Percentiles rank a stretch among this genome's conserved stretches.
Conservation (phyloP, 257 asterid species). For the Solanum chmielewskii region DNA sequence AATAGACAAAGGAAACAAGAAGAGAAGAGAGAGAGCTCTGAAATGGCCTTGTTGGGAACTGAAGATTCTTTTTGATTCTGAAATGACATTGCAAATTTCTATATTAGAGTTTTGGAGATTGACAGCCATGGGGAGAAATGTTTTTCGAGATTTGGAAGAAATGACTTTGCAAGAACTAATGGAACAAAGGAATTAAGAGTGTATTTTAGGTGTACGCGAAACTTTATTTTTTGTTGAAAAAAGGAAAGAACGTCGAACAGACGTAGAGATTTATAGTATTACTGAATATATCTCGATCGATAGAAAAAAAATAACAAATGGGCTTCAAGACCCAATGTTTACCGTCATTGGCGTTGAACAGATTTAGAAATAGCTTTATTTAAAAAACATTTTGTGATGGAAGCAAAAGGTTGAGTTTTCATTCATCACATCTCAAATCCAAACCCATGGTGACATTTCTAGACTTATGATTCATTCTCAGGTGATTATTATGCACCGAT, state of each 20-base stretch:
- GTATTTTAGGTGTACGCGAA: neutral
- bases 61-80: neutral
- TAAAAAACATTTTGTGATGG: neutral
- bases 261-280: neutral
- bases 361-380: neutral
- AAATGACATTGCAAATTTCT: neutral
- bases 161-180: neutral
- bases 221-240: neutral
- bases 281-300: neutral
- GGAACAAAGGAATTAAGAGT: neutral
- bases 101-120: neutral
- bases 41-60: neutral
- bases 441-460: neutral
- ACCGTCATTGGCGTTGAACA: neutral
- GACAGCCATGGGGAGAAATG: neutral
- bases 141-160: neutral
- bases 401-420: neutral
- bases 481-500: neutral
- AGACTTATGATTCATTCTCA: neutral
- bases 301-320: neutral
- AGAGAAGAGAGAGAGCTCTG: neutral
- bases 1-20: neutral
- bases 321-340: neutral
- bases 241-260: neutral
- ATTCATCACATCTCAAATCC: neutral